Base-by-base conservation (phyloP, 352 stramenopile species). In the Phytophthora rubi region DNA sequence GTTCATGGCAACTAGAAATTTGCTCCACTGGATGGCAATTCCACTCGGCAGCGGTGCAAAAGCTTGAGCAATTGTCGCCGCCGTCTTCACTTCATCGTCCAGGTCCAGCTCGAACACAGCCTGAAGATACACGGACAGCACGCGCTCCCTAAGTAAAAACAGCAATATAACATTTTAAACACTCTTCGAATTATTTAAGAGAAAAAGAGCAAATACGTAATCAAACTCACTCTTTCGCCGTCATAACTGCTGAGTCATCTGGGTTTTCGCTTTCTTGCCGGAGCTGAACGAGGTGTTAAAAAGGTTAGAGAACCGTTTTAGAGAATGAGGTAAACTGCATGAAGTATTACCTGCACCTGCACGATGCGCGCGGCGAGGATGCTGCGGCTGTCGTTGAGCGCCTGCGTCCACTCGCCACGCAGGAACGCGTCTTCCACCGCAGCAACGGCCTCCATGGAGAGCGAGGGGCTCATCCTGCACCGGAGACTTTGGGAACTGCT, bases 41-140 rank as follows among this genome's bases (percentile, higher is more conserved):
- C 63, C 48, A 21, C 77, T 80, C 3, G 80, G 73, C 1, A 92
- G 69, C 21, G 80, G 82, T 1, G 71, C 44, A 59, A 90, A 85
- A 35, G 73, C 74, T 32, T 73, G 61, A 30, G 78, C 57, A 28
- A 93, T 72, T 15, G 73, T 71, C 6, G 53, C 47, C 6, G 79
- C 80, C 1, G 73, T 87, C 37, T 89, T 80, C 48, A 90, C 71
- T 64, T 93, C 83, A 21, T 82, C 80, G 42, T 86, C 63, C 48
- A 79, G 47, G 15, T 80, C 79, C 62, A 93, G 53, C 51, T 93
- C 85, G 35, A 91, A 93, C 9, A 91, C 61, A 8, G 73, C 69
- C 56, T 90, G 85, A 49, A 91, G 64, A 70, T 93, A 93, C 57
- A 93, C 77, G 0, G 81, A 85, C 55, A 91, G 48, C 39, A 91